Evolutionary conservation across 1,284 basidiomycete species (phyloP).

Genomic region (Ustilago cynodontis): DNA sequence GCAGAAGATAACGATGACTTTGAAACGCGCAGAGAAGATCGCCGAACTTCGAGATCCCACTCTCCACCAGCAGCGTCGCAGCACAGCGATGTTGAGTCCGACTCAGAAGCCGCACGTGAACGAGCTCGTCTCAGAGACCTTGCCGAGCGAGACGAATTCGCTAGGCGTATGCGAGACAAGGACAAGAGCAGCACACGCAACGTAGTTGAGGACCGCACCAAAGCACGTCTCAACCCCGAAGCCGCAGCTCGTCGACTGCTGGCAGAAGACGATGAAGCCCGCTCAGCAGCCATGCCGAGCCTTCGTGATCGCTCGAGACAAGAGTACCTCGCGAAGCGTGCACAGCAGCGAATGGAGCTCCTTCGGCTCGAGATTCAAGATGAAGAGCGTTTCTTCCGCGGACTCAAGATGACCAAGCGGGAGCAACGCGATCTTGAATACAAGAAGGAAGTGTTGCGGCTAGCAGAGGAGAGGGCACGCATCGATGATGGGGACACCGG

Average conservation of each 20-base stretch:
- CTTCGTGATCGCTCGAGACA: slow-evolving; percentile 74
- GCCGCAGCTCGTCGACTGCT: slow-evolving; percentile 83
- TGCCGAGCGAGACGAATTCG: slow-evolving; percentile 90
- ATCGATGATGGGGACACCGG: slow-evolving; percentile 80
- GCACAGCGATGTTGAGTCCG: slow-evolving; percentile 7
- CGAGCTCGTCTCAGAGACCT: slow-evolving; percentile 82
- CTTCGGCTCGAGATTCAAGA: slow-evolving; percentile 81
- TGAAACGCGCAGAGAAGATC: background rate
- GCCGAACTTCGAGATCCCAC: background rate
- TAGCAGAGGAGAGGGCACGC: slow-evolving; percentile 91
- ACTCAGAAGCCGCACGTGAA: slow-evolving; percentile 77
- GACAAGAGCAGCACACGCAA: slow-evolving; percentile 89
- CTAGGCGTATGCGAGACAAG: slow-evolving; percentile 84
- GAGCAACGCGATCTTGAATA: slow-evolving; percentile 85
- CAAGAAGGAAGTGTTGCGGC: slow-evolving; percentile 90
- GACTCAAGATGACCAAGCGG: slow-evolving; percentile 77
- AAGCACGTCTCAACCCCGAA: slow-evolving; percentile 76
- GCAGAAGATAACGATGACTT: slow-evolving; percentile 36
- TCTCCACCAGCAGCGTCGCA: slow-evolving; percentile 4
- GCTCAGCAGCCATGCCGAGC: slow-evolving; percentile 53
- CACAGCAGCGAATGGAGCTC: slow-evolving; percentile 94
- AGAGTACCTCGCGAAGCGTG: slow-evolving; percentile 95
- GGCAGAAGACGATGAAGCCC: slow-evolving; percentile 70
- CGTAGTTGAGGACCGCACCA: slow-evolving; percentile 88
- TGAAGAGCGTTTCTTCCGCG: slow-evolving; percentile 65